phyloP scores from a whole-genome alignment of 1,139 yeast genomes.

The Martiniozyma asiatica region DNA sequence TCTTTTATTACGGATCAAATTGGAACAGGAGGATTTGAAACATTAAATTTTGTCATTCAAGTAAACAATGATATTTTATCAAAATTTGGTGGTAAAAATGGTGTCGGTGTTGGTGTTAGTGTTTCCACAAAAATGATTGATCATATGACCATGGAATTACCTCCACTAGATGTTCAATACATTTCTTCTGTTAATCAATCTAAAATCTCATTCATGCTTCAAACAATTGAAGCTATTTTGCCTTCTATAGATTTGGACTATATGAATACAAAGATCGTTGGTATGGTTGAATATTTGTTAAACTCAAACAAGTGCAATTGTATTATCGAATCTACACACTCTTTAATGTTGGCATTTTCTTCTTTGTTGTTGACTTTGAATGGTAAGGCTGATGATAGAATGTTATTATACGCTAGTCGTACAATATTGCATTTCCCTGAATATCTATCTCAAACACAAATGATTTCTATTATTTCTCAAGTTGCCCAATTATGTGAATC shows the following conservation, averaged over 20 bases:
- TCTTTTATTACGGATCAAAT: conserved; percentile 46
- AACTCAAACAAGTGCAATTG: conserved; percentile 21
- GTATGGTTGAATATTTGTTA: conserved; percentile 32
- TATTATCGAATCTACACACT: conserved; percentile 54
- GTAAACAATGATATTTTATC: conserved; percentile 37
- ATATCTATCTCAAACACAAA: conserved; percentile 42
- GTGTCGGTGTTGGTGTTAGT: no score
- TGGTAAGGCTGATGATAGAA: conserved; percentile 1
- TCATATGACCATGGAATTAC: no score
- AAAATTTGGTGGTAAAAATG: no score
- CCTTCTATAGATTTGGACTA: conserved; percentile 6
- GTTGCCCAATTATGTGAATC: background rate
- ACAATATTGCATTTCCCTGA: conserved; percentile 44
- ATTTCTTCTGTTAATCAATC: no score
- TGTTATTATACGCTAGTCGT: no score
- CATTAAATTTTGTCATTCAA: conserved; percentile 53
- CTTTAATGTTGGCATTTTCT: conserved; percentile 45
- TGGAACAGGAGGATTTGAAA: conserved; percentile 63
- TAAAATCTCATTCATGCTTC: conserved; percentile 1
- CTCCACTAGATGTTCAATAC: no score
- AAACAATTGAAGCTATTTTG: background rate
- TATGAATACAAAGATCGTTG: conserved; percentile 24
- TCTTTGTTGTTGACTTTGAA: conserved; percentile 9
- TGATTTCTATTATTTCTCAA: conserved; percentile 2
- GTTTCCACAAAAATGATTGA: no score